These are phyloP conservation scores for Trichoderma oligosporum DNA, from an alignment of 2,329 filamentous ascomycete genomes.

Conservation along the genomic window DNA sequence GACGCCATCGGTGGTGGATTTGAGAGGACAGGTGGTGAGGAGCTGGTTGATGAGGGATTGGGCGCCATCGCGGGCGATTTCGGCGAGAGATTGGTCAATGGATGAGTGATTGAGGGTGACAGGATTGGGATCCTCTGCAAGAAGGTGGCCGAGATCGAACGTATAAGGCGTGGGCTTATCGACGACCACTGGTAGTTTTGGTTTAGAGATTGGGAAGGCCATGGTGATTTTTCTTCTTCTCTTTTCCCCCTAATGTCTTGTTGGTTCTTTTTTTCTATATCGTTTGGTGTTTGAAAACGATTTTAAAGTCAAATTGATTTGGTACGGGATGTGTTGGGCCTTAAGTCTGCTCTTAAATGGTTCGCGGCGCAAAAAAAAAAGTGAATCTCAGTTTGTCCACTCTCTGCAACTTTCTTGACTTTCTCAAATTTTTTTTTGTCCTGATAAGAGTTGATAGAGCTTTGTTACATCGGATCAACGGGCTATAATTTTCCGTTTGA, in stretches of 20 bases:
- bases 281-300: not conserved
- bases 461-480: constrained; percentile 26
- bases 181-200: constrained; percentile 61
- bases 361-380: not conserved
- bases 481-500: constrained; percentile 30
- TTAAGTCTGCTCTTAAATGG: not conserved
- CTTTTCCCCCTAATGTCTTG: too few relatives aligned
- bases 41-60: constrained; percentile 94
- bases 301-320: not conserved
- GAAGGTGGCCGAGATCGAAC: constrained; percentile 86
- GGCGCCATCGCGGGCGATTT: constrained; percentile 79
- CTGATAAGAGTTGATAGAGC: constrained; percentile 26
- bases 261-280: not conserved
- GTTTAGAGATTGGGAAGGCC: constrained; percentile 37
- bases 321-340: not conserved
- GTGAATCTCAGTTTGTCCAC: too few relatives aligned
- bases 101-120: constrained; percentile 52
- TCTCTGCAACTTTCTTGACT: not conserved
- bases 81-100: constrained; percentile 65
- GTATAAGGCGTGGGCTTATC: constrained; percentile 85
- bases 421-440: constrained; percentile 27
- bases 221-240: constrained; percentile 26
- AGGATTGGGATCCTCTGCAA: constrained; percentile 84
- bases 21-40: constrained; percentile 79
- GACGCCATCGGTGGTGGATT: constrained; percentile 65